Base-by-base conservation (phyloP, 2,329 filamentous ascomycete genomes). In the Penicillium sp. region DNA sequence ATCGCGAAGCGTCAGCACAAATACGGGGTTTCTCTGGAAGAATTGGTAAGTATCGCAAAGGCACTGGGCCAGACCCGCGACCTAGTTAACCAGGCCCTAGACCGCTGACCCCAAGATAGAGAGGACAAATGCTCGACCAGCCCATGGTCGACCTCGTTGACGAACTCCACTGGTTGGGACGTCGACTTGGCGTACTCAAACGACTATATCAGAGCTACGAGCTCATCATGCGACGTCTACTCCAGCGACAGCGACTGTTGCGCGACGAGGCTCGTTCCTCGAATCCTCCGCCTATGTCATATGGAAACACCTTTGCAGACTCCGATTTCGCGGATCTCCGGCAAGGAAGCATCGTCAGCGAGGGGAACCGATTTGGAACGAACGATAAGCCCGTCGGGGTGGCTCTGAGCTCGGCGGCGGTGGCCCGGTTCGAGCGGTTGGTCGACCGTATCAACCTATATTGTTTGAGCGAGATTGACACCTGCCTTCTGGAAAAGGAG, bases 401-500 rank as follows among this genome's bases (percentile, higher is more conserved):
- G 19, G 75, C 72, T 33, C 65, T 84, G 56, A 79, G 75, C 45
- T 72, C 79, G 9, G 75, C 86, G 0, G 84, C 87, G 0, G 79
- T 85, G 47, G 84, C 85, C 4, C 80, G 86, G 1, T 89, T 89
- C 64, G 84, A 86, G 69, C 76, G 87, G 24, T 76, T 89, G 28
- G 82, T 84, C 51, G 86, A 89, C 68, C 80, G 86, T 3, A 88
- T 89, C 60, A 81, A 83, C 45, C 75, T 89, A 40, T 89, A 89
- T 64, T 87, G 86, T 12, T 73, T 89, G 62, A 85, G 82, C 59
- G 87, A 89, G 71, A 87, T 89, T 47, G 84, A 88, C 56, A 84
- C 87, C 64, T 89, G 87, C 66, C 75, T 88, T 24, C 85, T 85
- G 30, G 89, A 92, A 74, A 92, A 91, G 72, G 87, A 89, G 28